These are phyloP conservation scores for Tephrocybe sp. DNA, from an alignment of 768 basidiomycete species.

Conservation along the genomic window DNA sequence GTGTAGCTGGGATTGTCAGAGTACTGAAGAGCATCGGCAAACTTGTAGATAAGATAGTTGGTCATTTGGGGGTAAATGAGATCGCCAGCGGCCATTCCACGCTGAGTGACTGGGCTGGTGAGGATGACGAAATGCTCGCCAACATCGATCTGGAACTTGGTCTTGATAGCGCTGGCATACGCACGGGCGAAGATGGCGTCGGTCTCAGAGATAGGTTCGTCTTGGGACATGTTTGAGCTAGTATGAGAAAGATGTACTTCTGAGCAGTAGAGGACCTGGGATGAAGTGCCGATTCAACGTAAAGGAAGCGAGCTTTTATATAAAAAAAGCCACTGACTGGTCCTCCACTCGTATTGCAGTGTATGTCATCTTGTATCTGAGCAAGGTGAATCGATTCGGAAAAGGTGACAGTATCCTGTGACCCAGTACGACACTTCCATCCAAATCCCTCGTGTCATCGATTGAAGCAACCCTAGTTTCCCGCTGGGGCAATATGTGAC, in stretches of 20 bases:
- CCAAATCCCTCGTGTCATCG: no score
- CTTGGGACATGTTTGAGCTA: background rate
- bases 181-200: slow-evolving; percentile 8
- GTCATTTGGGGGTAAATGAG: background rate
- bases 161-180: slow-evolving; percentile 4
- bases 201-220: background rate
- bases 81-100: slow-evolving; percentile 1
- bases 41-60: background rate
- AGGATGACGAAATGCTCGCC: background rate
- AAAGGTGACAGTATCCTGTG: no score
- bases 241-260: background rate
- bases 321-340: no score
- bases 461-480: no score
- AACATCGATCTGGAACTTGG: slow-evolving; percentile 2
- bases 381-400: no score
- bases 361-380: no score
- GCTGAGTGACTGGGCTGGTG: slow-evolving; percentile 6
- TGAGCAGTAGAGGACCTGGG: no score
- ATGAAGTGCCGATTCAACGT: no score
- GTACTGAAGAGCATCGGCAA: slow-evolving; percentile 4
- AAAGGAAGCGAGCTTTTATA: no score
- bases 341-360: no score
- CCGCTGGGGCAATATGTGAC: no score
- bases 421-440: no score
- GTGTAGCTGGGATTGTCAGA: slow-evolving; percentile 2